Base-by-base conservation (phyloP, 148 eudicot genomes). In the Rhododendron griersonianum region DNA sequence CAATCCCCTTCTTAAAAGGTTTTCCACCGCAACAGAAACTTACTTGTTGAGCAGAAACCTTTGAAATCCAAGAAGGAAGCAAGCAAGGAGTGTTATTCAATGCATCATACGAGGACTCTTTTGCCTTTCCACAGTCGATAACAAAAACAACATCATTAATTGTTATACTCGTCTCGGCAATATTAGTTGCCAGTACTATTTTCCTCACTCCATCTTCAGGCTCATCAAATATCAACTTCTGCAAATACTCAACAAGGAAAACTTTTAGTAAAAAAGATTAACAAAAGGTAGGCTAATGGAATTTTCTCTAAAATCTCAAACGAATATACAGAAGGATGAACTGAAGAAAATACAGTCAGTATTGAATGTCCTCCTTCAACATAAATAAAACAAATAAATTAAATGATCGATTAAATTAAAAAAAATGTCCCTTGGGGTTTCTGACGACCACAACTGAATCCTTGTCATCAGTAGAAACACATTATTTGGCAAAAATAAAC, bases 121-220 rank as follows among this genome's bases (percentile, higher is more conserved):
- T 97, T 83, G 98, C 99, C 90, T 97, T 97, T 47, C 99, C 99
- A 87, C 99, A 97, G 87, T 97, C 99, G 79, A 97, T 93, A 81
- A 97, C 98, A 89, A 92, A 97, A 41, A 97, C 99, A 48, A 95
- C 96, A 86, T 97, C 99, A 88, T 97, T 94, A 85, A 97, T 97
- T 53, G 99, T 97, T 83, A 97, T 97, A 88, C 99, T 97, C 33
- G 98, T 95, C 91, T 95, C 99, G 82, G 99, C 98, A 91, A 97
- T 97, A 90, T 97, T 97, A 78, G 99, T 97, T 67, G 99, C 96
- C 75, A 97, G 90, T 53, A 97, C 95, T 80, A 97, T 92, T 88
- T 97, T 97, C 84, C 98, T 93, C 75, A 97, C 91, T 84, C 98
- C 97, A 89, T 88, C 94, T 83, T 89, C 92, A 80, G 98, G 96